Percentiles rank a stretch among this genome's conserved stretches.
phyloP scores from a whole-genome alignment of 306 rosid genomes.

The Cucurbita argyrosperma region DNA sequence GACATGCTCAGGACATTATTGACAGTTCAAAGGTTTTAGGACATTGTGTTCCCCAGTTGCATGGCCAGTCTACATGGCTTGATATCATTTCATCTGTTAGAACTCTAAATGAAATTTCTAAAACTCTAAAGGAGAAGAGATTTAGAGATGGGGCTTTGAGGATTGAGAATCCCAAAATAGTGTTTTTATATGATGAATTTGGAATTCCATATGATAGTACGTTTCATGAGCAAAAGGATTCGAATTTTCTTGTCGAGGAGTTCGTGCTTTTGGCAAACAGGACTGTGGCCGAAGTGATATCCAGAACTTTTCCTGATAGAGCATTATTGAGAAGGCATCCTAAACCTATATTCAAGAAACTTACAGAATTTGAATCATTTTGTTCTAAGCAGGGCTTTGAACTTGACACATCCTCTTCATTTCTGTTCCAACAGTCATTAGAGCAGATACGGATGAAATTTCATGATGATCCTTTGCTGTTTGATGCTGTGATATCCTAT shows the following conservation, averaged over 20 bases:
- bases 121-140: slow-evolving; percentile 44
- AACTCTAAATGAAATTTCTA: slow-evolving; percentile 44
- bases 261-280: slow-evolving; percentile 78
- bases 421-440: slow-evolving; percentile 41
- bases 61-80: slow-evolving; percentile 50
- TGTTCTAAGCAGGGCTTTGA: slow-evolving; percentile 68
- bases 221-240: slow-evolving; percentile 36
- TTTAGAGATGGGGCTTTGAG: slow-evolving; percentile 54
- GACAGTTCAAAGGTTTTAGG: slow-evolving; percentile 15
- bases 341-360: slow-evolving; percentile 62
- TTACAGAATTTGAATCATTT: slow-evolving; percentile 62
- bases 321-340: slow-evolving; percentile 87
- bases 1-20: slow-evolving; percentile 58
- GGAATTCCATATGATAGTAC: slow-evolving; percentile 53
- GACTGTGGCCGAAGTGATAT: slow-evolving; percentile 70
- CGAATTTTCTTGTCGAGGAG: slow-evolving; percentile 74
- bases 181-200: slow-evolving; percentile 40
- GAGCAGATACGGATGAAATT: slow-evolving; percentile 53
- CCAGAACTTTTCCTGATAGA: slow-evolving; percentile 61
- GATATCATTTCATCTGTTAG: slow-evolving; percentile 48
- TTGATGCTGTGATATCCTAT: slow-evolving; percentile 44
- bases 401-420: slow-evolving; percentile 62
- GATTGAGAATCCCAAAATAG: slow-evolving; percentile 53
- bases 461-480: slow-evolving; percentile 52
- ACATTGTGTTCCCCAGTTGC: slow-evolving; percentile 33